Evolutionary conservation across 306 rosid genomes (phyloP).

Genomic region (Citrullus colocynthis): DNA sequence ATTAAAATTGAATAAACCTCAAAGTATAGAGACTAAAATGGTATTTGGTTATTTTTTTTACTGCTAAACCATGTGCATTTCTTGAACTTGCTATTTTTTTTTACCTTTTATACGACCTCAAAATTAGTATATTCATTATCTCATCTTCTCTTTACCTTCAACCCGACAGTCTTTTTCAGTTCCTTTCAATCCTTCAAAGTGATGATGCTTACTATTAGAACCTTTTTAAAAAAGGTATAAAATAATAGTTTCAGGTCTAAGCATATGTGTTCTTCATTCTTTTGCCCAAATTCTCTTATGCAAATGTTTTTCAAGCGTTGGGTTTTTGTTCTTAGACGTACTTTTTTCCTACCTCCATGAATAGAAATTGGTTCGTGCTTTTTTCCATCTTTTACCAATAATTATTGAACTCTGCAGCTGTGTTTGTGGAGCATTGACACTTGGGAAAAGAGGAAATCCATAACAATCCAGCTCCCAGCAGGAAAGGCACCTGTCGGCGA

Average conservation of each 20-base stretch:
- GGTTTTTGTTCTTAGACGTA: background rate
- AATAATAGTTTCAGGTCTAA: background rate
- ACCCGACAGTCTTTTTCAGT: background rate
- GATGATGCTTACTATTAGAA: background rate
- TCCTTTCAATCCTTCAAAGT: background rate
- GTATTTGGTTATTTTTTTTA: too few species aligned
- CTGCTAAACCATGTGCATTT: background rate
- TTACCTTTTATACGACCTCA: too few species aligned
- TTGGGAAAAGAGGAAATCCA: slow-evolving; percentile 85
- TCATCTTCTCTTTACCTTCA: too few species aligned
- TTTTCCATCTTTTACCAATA: background rate
- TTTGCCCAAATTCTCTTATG: background rate
- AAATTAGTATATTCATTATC: too few species aligned
- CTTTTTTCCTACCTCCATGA: background rate
- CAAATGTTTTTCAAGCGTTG: background rate
- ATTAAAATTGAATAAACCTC: too few species aligned
- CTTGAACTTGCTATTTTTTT: too few species aligned
- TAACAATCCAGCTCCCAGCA: slow-evolving; percentile 44
- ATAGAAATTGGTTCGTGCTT: background rate
- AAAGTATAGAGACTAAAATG: too few species aligned
- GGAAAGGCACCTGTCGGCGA: slow-evolving; percentile 69
- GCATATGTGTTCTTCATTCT: background rate
- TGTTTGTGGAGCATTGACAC: slow-evolving; percentile 82
- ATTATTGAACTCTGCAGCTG: slow-evolving; percentile 36
- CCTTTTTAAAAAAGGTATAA: background rate